Base-by-base conservation (phyloP, 345 rosid species). In the Excoecaria cochinchinensis region DNA sequence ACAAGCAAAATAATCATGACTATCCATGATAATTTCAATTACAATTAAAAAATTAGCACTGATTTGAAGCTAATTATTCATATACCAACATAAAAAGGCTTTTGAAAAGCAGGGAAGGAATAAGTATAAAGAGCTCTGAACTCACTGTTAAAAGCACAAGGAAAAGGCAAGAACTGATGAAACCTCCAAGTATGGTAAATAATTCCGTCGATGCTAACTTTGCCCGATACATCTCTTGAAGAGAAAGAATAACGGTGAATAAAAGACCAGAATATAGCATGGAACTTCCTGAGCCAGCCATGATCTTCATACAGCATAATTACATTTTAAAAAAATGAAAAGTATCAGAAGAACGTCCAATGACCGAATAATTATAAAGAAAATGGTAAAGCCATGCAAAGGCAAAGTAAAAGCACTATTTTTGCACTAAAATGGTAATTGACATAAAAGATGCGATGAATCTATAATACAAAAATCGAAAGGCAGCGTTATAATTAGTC, bases 131-230 rank as follows among this genome's bases (percentile, higher is more conserved):
- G 64, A 21, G 58, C 36, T 61, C 48, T 53, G 40, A 78, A 79
- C 94, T 82, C 88, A 90, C 91, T 1, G 91, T 90, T 5, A 92
- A 84, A 59, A 83, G 85, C 62, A 92, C 84, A 64, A 94, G 90
- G 80, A 92, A 94, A 4, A 92, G 84, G 71, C 90, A 89, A 71
- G 97, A 92, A 82, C 96, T 94, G 70, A 82, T 84, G 88, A 90
- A 90, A 57, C 98, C 98, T 58, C 97, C 94, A 17, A 94, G 89
- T 38, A 94, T 90, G 21, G 97, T 92, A 78, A 90, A 90, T 14
- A 86, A 75, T 83, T 94, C 93, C 2, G 96, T 80, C 8, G 98
- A 94, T 8, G 90, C 98, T 82, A 92, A 76, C 83, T 90, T 88
- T 50, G 77, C 92, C 48, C 91, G 78, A 84, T 90, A 88, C 85